Percentiles rank a stretch among this genome's conserved stretches.
Conservation (phyloP, 495 filamentous ascomycete species). For the Choiromyces venosus region DNA sequence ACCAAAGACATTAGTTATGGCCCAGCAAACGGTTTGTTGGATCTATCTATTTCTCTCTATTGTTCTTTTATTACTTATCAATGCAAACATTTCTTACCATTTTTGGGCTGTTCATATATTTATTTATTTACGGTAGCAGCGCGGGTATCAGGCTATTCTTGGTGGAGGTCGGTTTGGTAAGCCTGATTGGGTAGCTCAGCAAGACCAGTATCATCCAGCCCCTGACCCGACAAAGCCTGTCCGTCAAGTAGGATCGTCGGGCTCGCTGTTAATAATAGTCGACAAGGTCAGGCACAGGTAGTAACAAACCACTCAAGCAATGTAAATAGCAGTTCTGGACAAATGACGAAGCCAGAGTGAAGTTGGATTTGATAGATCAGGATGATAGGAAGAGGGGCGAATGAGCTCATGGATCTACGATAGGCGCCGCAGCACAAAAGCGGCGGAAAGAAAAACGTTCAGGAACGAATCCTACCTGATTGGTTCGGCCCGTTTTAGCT, state of each 20-base stretch:
- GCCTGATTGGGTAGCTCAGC: neutral
- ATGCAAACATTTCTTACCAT: neutral
- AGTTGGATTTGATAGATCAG: neutral
- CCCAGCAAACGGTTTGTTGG: neutral
- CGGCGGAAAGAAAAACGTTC: neutral
- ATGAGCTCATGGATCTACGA: neutral
- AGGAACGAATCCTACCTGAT: constrained; percentile 1
- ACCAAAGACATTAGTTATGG: neutral
- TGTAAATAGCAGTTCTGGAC: neutral
- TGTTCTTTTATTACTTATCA: neutral
- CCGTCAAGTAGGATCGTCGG: neutral
- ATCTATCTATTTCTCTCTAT: neutral
- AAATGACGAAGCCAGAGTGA: neutral
- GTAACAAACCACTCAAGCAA: neutral
- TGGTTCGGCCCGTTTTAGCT: neutral
- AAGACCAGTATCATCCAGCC: neutral
- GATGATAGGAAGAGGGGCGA: neutral
- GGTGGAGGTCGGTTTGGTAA: neutral
- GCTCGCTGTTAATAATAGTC: constrained; percentile 1
- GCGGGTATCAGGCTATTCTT: constrained; percentile 5
- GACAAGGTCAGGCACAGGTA: neutral
- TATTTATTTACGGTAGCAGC: constrained; percentile 2
- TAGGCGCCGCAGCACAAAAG: constrained; percentile 4
- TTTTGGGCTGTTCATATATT: constrained; percentile 1
- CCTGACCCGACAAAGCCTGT: constrained; percentile 1